These are phyloP conservation scores for Aspergillus sp. DNA, from an alignment of 2,329 filamentous ascomycete genomes.

Conservation along the genomic window DNA sequence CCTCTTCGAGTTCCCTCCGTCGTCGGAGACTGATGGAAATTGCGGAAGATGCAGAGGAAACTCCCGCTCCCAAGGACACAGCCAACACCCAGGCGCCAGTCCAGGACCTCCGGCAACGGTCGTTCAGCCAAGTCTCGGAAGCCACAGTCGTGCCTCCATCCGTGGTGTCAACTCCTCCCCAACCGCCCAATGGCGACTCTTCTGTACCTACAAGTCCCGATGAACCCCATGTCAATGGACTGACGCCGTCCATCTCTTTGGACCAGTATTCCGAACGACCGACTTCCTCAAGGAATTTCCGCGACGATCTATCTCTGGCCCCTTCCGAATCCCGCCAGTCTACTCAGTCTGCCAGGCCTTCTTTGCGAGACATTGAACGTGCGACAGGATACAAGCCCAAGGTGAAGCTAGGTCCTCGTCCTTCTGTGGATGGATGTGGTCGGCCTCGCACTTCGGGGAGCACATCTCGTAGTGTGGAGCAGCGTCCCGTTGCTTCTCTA, in stretches of 20 bases:
- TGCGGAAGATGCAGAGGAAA: slow-evolving; percentile 88
- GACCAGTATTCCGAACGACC: slow-evolving; percentile 30
- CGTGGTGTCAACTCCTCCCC: slow-evolving; percentile 22
- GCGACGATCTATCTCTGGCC: slow-evolving; percentile 43
- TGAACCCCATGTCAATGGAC: slow-evolving; percentile 15
- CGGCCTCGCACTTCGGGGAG: slow-evolving; percentile 64
- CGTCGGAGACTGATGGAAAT: slow-evolving; percentile 85
- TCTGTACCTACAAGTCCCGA: slow-evolving; percentile 18
- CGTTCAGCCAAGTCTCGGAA: slow-evolving; percentile 40
- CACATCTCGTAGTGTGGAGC: slow-evolving; percentile 50
- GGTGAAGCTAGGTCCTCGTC: slow-evolving; percentile 85
- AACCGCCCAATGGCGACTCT: slow-evolving; percentile 25
- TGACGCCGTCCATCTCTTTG: slow-evolving; percentile 16
- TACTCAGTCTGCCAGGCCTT: slow-evolving; percentile 49
- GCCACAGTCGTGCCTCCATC: slow-evolving; percentile 39
- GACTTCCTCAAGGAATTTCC: slow-evolving; percentile 20
- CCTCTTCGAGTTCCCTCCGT: slow-evolving; percentile 78
- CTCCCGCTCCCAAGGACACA: slow-evolving; percentile 62
- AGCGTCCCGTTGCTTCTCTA: slow-evolving; percentile 76
- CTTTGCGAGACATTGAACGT: slow-evolving; percentile 49
- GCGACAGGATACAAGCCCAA: slow-evolving; percentile 58
- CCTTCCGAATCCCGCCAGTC: slow-evolving; percentile 43
- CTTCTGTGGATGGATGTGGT: slow-evolving; percentile 67
- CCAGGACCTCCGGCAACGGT: slow-evolving; percentile 28
- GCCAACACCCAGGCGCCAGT: slow-evolving; percentile 30